These are phyloP conservation scores for Sicyos edulis DNA, from an alignment of 306 rosid genomes.

Conservation along the genomic window DNA sequence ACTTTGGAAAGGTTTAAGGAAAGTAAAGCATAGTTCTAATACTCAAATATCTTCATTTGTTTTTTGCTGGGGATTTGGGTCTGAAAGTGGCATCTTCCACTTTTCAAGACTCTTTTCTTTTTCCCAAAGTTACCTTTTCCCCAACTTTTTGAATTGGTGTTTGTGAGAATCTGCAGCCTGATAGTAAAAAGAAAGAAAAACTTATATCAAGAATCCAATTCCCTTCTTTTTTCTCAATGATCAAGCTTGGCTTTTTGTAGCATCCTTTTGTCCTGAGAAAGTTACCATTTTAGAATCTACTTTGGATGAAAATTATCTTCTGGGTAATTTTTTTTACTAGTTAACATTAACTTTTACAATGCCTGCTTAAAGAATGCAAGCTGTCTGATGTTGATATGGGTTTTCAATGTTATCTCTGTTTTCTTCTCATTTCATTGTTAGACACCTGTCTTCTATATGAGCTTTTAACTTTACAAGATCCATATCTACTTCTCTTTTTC, in stretches of 20 bases:
- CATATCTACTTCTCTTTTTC: not conserved
- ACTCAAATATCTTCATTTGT: not conserved
- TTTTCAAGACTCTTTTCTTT: not conserved
- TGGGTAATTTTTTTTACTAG: not conserved
- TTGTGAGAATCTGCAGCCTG: slow-evolving; percentile 10
- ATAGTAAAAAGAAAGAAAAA: not conserved
- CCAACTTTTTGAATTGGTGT: slow-evolving; percentile 3
- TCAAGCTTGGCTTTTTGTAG: not conserved
- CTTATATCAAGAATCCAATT: slow-evolving; percentile 21
- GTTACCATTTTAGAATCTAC: not conserved
- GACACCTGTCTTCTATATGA: slow-evolving; percentile 13
- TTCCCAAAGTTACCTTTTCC: not conserved
- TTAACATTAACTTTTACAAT: not conserved
- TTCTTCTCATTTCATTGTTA: not conserved
- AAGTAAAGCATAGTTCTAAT: not conserved
- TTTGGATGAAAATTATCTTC: not conserved
- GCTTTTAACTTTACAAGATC: slow-evolving; percentile 5
- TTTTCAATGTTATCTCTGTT: not conserved
- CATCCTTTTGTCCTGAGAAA: not conserved
- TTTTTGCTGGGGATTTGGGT: slow-evolving; percentile 15
- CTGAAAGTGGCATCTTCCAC: not conserved
- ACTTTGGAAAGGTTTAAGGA: not conserved
- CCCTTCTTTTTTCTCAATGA: slow-evolving; percentile 18
- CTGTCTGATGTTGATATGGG: slow-evolving; percentile 19
- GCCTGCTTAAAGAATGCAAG: slow-evolving; percentile 8